Percentiles rank a stretch among this genome's conserved stretches.
phyloP scores from a whole-genome alignment of 805 yeast species.

The Diddensiella santjacobensis region DNA sequence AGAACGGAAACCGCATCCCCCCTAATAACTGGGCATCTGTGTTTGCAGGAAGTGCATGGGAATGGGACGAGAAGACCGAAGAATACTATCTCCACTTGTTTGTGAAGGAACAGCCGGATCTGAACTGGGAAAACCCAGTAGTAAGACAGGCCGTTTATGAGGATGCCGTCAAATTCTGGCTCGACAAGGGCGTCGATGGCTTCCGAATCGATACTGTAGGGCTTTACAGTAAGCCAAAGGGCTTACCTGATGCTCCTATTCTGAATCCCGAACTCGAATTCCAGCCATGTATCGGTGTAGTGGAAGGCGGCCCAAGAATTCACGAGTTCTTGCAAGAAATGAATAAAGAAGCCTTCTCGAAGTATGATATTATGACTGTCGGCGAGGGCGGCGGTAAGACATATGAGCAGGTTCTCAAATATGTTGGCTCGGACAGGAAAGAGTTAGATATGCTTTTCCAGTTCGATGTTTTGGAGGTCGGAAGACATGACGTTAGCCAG shows the following conservation, averaged over 20 bases:
- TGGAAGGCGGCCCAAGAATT: conserved; percentile 1
- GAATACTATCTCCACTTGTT: conserved; percentile 54
- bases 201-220: conserved; percentile 57
- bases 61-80: conserved; percentile 49
- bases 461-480: conserved; percentile 16
- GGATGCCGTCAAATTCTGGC: conserved; percentile 50
- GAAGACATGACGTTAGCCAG: conserved; percentile 14
- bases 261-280: conserved; percentile 31
- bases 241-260: conserved; percentile 48
- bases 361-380: conserved; percentile 52
- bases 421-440: conserved; percentile 23
- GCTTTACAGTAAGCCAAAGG: conserved; percentile 47
- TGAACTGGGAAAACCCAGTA: conserved; percentile 55
- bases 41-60: conserved; percentile 57
- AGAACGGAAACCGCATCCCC: conserved; percentile 46
- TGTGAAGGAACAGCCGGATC: conserved; percentile 53
- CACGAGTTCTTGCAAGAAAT: conserved; percentile 5
- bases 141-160: conserved; percentile 41
- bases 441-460: conserved; percentile 30
- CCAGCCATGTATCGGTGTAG: background rate
- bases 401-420: conserved; percentile 11
- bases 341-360: conserved; percentile 36
- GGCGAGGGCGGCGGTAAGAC: conserved; percentile 42
- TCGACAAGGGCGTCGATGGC: conserved; percentile 52
- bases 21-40: conserved; percentile 55